A percentile compares a stretch with the other conserved stretches of the same genome.
phyloP scores from a whole-genome alignment of 73 alveolate species.

The Tetrahymena elliotti region DNA sequence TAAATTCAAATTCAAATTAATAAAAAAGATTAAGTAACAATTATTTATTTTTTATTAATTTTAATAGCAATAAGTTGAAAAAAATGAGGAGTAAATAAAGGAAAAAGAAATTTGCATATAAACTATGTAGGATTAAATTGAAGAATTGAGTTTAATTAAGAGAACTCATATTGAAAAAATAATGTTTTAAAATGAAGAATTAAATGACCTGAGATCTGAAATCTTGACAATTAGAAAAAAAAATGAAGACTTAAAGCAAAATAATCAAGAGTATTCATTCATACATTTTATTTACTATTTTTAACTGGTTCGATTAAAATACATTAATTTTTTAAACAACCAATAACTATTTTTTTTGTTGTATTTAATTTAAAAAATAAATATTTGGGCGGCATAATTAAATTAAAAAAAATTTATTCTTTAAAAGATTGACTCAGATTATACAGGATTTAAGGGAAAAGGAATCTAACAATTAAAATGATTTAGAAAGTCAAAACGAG shows the following conservation, averaged over 20 bases:
- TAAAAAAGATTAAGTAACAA: neutral
- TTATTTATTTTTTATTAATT: neutral
- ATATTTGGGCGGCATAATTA: slow-evolving; percentile 35
- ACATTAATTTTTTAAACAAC: too few species aligned
- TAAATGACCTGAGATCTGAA: neutral
- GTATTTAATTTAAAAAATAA: neutral
- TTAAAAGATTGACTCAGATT: slow-evolving; percentile 29
- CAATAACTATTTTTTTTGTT: too few species aligned
- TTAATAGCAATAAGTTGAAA: neutral
- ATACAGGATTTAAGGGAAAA: slow-evolving; percentile 42
- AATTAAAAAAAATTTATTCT: slow-evolving; percentile 21
- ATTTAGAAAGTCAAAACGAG: neutral
- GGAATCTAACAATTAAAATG: neutral
- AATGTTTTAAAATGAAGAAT: neutral
- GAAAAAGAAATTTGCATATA: neutral
- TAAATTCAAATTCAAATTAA: neutral
- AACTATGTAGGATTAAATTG: neutral
- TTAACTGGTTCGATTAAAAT: neutral
- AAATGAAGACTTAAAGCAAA: neutral
- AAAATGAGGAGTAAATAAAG: neutral
- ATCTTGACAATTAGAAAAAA: neutral
- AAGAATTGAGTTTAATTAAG: neutral
- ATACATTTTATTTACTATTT: too few species aligned
- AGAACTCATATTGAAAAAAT: neutral
- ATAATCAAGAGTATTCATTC: neutral